A percentile compares a stretch with the other conserved stretches of the same genome.
phyloP scores from a whole-genome alignment of 179 eudicot genomes.

The Beta lomatogona region DNA sequence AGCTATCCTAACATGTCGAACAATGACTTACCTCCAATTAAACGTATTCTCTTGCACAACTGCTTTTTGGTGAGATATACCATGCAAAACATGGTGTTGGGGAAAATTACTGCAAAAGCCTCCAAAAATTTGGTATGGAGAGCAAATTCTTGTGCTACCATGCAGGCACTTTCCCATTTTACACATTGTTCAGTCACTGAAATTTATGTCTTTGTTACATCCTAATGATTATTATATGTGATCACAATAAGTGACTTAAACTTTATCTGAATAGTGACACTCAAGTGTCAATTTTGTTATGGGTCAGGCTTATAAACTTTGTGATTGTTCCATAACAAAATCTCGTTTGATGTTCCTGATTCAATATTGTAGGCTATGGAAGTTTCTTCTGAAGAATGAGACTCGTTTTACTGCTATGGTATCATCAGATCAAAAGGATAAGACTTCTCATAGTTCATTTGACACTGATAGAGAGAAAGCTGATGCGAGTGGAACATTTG shows the following conservation, averaged over 20 bases:
- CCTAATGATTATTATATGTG: not conserved
- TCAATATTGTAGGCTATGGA: slow-evolving; percentile 48
- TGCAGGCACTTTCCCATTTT: not conserved
- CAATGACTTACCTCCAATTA: not conserved
- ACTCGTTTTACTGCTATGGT: slow-evolving; percentile 5
- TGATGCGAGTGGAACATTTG: slow-evolving; percentile 23
- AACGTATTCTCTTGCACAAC: not conserved
- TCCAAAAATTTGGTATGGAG: not conserved
- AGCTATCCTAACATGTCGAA: not conserved
- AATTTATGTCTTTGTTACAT: not conserved
- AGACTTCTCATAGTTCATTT: slow-evolving; percentile 2
- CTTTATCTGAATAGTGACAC: not conserved
- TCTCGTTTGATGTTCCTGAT: not conserved
- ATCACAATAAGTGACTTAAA: not conserved
- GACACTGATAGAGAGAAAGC: slow-evolving; percentile 21
- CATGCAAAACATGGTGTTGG: not conserved
- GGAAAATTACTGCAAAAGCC: not conserved
- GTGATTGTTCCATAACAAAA: not conserved
- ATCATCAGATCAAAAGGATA: slow-evolving; percentile 27
- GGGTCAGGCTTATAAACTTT: not conserved
- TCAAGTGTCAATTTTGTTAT: not conserved
- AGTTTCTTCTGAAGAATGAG: slow-evolving; percentile 32
- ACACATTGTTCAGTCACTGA: not conserved
- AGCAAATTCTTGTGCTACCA: not conserved
- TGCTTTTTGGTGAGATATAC: not conserved